phyloP scores from a whole-genome alignment of 163 green algal species.

The Scenedesmus sp. region DNA sequence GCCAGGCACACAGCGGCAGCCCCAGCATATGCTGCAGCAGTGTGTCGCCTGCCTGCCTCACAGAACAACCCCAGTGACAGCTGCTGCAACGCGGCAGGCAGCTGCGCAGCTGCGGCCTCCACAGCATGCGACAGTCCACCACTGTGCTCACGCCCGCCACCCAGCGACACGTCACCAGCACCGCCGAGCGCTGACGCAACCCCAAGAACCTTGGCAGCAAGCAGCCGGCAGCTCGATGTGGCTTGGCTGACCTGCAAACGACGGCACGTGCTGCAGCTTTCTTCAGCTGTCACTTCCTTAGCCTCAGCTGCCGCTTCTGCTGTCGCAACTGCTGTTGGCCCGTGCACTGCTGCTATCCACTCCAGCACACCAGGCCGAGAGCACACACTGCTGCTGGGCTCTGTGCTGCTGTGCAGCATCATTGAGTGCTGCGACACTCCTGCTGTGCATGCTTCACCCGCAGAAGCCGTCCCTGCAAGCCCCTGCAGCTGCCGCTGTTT shows the following conservation, averaged over 20 bases:
- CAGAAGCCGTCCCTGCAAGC: background rate
- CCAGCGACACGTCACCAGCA: background rate
- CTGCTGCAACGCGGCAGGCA: conserved; percentile 9
- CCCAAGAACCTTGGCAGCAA: background rate
- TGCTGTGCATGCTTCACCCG: background rate
- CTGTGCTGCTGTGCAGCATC: background rate
- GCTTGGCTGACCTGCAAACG: background rate
- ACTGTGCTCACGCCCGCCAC: background rate
- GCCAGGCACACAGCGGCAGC: background rate
- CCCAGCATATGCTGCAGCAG: background rate
- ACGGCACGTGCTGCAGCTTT: background rate
- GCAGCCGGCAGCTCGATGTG: background rate
- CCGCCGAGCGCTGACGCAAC: too few species aligned
- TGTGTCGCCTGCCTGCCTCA: background rate
- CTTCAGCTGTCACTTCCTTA: background rate
- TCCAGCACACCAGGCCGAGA: background rate
- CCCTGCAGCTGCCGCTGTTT: background rate
- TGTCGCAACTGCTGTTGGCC: background rate
- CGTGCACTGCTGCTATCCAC: background rate
- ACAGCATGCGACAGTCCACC: background rate
- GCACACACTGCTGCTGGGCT: background rate
- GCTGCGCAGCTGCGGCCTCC: background rate
- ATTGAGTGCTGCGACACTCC: background rate
- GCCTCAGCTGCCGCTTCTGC: background rate
- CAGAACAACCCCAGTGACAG: background rate